Conservation (phyloP, 371 early-diverging fungal species). For the Haplosporangium sp. region DNA sequence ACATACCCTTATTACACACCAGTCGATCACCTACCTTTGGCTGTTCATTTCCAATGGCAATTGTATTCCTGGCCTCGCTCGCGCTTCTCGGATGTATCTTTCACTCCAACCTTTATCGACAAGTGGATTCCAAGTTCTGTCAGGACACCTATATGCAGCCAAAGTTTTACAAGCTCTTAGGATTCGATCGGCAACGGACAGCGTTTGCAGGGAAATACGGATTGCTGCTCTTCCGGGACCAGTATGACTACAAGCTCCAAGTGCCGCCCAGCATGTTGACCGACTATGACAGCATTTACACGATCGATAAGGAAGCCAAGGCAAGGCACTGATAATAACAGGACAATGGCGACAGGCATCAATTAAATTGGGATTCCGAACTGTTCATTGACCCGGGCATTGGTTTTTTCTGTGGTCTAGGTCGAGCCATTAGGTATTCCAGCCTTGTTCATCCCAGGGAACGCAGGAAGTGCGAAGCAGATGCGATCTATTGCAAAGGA, state of each 20-base stretch:
- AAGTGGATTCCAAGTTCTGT: slow-evolving; percentile 76
- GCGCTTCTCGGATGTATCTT: slow-evolving; percentile 37
- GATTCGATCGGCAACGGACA: slow-evolving; percentile 79
- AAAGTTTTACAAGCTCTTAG: slow-evolving; percentile 71
- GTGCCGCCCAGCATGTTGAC: slow-evolving; percentile 33
- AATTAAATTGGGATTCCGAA: no score
- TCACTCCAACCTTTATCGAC: slow-evolving; percentile 71
- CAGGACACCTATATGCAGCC: slow-evolving; percentile 88
- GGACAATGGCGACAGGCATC: not conserved
- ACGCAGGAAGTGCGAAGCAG: slow-evolving; percentile 95
- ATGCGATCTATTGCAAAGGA: slow-evolving; percentile 89
- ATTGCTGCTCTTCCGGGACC: slow-evolving; percentile 86
- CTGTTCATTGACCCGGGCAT: not conserved
- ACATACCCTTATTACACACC: slow-evolving; percentile 23
- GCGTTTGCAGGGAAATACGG: slow-evolving; percentile 84
- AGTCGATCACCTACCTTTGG: slow-evolving; percentile 44
- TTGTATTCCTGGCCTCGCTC: slow-evolving; percentile 28
- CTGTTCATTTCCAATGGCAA: slow-evolving; percentile 40
- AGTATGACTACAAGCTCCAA: slow-evolving; percentile 62
- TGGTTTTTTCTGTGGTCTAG: slow-evolving; percentile 1
- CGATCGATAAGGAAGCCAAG: slow-evolving; percentile 47
- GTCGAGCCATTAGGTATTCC: slow-evolving; percentile 82
- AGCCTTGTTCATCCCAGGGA: slow-evolving; percentile 94
- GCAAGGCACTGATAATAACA: slow-evolving; percentile 3
- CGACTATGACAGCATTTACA: slow-evolving; percentile 28